Evolutionary conservation across 495 filamentous ascomycete genomes (phyloP).

Genomic region (Parathielavia hyrcaniae): DNA sequence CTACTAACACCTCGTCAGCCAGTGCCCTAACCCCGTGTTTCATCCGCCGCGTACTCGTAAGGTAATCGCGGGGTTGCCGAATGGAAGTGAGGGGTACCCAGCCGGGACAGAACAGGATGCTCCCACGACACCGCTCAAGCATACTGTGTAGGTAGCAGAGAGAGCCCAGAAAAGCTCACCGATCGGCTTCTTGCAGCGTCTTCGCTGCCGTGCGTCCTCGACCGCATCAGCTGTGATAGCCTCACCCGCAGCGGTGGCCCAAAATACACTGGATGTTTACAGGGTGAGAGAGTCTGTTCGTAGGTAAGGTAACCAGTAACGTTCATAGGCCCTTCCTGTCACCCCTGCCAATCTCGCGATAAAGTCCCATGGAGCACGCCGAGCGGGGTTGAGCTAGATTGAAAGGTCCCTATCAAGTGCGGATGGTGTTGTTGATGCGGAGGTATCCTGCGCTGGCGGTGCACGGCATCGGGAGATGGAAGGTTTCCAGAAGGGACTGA

Average conservation of each 20-base stretch:
- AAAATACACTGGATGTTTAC: no score
- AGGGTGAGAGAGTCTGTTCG: no score
- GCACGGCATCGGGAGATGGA: slow-evolving; percentile 4
- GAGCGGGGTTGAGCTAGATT: not conserved
- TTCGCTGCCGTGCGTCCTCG: not conserved
- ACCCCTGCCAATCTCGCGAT: slow-evolving; percentile 9
- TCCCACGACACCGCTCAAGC: no score
- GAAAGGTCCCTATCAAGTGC: not conserved
- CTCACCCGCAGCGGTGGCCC: slow-evolving; percentile 14
- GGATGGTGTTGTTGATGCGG: not conserved
- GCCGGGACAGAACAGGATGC: not conserved
- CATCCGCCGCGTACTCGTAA: not conserved
- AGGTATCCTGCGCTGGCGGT: slow-evolving; percentile 1
- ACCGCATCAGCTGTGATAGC: slow-evolving; percentile 9
- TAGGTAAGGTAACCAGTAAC: no score
- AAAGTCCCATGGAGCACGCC: slow-evolving; percentile 1
- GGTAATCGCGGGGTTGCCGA: slow-evolving; percentile 20
- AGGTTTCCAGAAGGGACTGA: slow-evolving; percentile 20
- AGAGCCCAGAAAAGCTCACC: not conserved
- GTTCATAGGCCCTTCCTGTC: no score
- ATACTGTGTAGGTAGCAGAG: no score
- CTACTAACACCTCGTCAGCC: no score
- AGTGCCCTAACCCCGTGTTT: not conserved
- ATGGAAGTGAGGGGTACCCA: slow-evolving; percentile 19
- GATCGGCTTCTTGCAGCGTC: slow-evolving; percentile 5